phyloP scores from a whole-genome alignment of 2,329 filamentous ascomycete genomes.

The Xylaria sp. region DNA sequence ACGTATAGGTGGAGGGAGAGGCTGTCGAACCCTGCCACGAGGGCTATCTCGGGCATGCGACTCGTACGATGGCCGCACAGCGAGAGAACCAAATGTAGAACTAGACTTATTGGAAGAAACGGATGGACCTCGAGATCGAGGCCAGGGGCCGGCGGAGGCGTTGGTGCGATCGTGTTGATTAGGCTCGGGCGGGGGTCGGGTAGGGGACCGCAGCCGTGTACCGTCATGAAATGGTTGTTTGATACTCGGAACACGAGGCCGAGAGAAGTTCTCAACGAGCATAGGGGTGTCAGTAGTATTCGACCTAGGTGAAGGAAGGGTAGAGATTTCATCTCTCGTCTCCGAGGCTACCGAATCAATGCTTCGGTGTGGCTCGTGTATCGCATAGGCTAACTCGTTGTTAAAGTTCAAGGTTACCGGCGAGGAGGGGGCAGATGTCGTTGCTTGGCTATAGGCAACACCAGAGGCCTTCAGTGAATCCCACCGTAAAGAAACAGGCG shows the following conservation, averaged over 20 bases:
- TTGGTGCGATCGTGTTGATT: constrained; percentile 40
- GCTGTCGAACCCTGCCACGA: constrained; percentile 45
- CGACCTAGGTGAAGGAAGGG: constrained; percentile 42
- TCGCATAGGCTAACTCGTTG: constrained; percentile 38
- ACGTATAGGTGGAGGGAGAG: constrained; percentile 43
- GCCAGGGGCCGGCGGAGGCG: constrained; percentile 52
- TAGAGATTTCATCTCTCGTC: constrained; percentile 45
- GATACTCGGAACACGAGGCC: constrained; percentile 66
- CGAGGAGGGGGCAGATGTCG: constrained; percentile 41
- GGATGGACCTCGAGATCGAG: constrained; percentile 59
- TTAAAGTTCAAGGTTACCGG: constrained; percentile 38
- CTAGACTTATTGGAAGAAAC: constrained; percentile 60
- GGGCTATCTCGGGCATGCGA: constrained; percentile 46
- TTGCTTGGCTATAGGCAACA: constrained; percentile 44
- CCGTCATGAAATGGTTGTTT: constrained; percentile 55
- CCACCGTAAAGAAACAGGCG: constrained; percentile 57
- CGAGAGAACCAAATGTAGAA: constrained; percentile 59
- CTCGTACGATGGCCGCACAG: constrained; percentile 56
- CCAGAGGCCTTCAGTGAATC: constrained; percentile 53
- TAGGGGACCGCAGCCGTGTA: constrained; percentile 48
- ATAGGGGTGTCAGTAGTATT: constrained; percentile 51
- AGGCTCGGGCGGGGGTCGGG: constrained; percentile 44
- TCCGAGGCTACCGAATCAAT: constrained; percentile 42
- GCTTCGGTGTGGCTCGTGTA: constrained; percentile 40
- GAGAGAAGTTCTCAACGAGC: constrained; percentile 68